Base-by-base conservation (phyloP, 176 grass and related monocot genomes). In the Musa troglodytarum region DNA sequence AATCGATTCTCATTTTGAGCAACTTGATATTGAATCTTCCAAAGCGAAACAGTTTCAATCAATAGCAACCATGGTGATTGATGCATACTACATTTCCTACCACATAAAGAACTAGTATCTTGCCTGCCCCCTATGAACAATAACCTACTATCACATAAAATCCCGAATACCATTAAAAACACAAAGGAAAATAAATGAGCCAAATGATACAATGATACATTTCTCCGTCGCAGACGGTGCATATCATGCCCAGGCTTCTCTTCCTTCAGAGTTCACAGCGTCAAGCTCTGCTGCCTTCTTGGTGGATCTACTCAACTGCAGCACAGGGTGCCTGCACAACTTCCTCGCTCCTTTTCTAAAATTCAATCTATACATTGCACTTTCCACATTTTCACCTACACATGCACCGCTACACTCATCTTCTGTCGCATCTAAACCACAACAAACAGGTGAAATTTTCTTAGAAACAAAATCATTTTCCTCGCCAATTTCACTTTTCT, bases 281-380 rank as follows among this genome's bases (percentile, higher is more conserved):
- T 75, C 63, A 22, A 77, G 83, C 23, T 99, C 91, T 74, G 79
- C 51, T 17, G 86, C 61, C 73, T 99, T 89, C 79, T 91, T 99
- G 81, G 85, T 75, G 68, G 91, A 92, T 69, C 83, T 90, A 80
- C 84, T 95, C 74, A 99, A 76, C 21, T 99, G 91, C 62, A 99
- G 92, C 72, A 99, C 96, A 1, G 96, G 91, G 53, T 99, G 91
- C 76, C 88, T 79, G 71, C 91, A 92, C 29, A 99, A 83, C 78
- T 86, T 99, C 75, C 83, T 75, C 3, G 95, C 96, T 88, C 91
- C 34, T 43, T 43, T 99, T 85, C 91, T 95, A 83, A 95, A 92
- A 76, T 80, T 99, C 82, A 95, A 85, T 74, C 83, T 88, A 61
- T 90, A 87, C 16, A 84, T 83, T 81, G 85, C 52, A 54, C 85